phyloP scores from a whole-genome alignment of 306 rosid genomes.

The Gastrolobium villosum region DNA sequence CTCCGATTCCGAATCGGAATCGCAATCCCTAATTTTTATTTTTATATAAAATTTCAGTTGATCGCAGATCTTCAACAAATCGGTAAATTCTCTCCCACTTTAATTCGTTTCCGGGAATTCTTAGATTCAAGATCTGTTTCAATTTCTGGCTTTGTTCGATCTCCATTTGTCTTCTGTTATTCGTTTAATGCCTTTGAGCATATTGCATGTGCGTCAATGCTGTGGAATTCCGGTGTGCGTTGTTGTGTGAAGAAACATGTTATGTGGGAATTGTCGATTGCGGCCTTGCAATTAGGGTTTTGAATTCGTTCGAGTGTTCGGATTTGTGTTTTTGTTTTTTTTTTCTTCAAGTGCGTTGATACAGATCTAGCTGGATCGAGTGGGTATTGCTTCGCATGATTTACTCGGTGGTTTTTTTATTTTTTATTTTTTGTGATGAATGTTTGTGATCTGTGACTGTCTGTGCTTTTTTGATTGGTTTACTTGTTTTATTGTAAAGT shows the following conservation, averaged over 20 bases:
- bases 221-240: background rate
- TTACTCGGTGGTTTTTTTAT: background rate
- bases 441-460: background rate
- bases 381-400: background rate
- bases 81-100: constrained; percentile 39
- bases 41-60: background rate
- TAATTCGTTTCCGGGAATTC: background rate
- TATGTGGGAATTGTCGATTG: constrained; percentile 1
- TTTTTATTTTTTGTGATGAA: background rate
- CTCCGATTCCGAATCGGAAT: constrained; percentile 9
- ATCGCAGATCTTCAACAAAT: background rate
- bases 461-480: background rate
- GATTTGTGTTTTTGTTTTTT: constrained; percentile 11
- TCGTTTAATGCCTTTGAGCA: background rate
- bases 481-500: background rate
- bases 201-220: background rate
- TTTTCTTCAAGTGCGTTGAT: background rate
- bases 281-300: constrained; percentile 24
- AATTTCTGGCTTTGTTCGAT: constrained; percentile 14
- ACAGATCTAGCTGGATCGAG: constrained; percentile 4
- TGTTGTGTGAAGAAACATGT: background rate
- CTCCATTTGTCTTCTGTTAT: background rate
- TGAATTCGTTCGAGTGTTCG: background rate
- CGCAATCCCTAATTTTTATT: background rate
- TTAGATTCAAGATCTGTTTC: constrained; percentile 10